Conservation (phyloP, 2,329 filamentous ascomycete species). For the Aspergillus tanneri region DNA sequence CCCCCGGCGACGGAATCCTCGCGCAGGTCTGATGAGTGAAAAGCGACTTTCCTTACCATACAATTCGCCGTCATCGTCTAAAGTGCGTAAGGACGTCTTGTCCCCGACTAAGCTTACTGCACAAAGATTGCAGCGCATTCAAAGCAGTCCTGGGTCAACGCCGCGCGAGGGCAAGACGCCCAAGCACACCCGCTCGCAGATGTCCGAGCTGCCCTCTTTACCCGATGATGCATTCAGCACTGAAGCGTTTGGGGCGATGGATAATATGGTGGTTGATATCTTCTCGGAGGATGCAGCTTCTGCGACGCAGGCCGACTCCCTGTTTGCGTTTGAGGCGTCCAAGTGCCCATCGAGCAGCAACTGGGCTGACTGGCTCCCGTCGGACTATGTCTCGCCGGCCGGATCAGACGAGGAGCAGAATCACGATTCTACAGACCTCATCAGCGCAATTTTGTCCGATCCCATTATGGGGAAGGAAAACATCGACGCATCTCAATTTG, state of each 20-base stretch:
- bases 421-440: conserved; percentile 32
- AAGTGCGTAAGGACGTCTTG: conserved; percentile 23
- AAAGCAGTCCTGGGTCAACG: conserved; percentile 21
- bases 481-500: conserved; percentile 26
- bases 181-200: conserved; percentile 24
- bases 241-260: conserved; percentile 31
- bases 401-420: conserved; percentile 28
- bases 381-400: conserved; percentile 35
- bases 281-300: conserved; percentile 34
- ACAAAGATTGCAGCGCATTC: conserved; percentile 36
- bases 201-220: conserved; percentile 21
- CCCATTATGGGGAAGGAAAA: conserved; percentile 31
- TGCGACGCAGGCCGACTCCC: conserved; percentile 25
- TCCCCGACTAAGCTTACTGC: conserved; percentile 34
- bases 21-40: conserved; percentile 35
- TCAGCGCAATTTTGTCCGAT: conserved; percentile 38
- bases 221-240: conserved; percentile 26
- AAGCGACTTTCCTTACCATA: conserved; percentile 40
- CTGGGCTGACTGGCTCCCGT: conserved; percentile 42
- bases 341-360: conserved; percentile 25
- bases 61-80: conserved; percentile 34
- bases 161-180: conserved; percentile 26
- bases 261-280: conserved; percentile 41
- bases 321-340: conserved; percentile 29
- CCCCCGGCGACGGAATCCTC: conserved; percentile 55